Conservation (phyloP, 495 filamentous ascomycete genomes). For the Mycothermus thermophilus region DNA sequence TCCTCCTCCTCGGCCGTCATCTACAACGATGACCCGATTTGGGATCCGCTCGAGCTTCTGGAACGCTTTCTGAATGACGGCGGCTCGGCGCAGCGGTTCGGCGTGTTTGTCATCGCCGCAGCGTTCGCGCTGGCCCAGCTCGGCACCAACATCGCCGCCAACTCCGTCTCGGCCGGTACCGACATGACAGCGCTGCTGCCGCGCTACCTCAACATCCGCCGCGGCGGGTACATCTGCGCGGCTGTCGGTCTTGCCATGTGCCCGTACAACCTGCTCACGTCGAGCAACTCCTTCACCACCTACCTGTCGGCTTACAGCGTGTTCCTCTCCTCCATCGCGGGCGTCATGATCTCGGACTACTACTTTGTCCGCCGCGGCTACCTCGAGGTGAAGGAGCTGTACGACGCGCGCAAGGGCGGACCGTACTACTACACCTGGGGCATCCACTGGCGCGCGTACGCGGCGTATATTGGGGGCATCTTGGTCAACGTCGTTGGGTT, state of each 20-base stretch:
- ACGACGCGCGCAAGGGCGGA: conserved; percentile 49
- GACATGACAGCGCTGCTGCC: conserved; percentile 87
- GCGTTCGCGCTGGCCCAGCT: conserved; percentile 81
- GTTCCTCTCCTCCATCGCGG: conserved; percentile 84
- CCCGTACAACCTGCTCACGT: conserved; percentile 69
- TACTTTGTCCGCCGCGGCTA: conserved; percentile 79
- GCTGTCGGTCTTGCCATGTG: conserved; percentile 74
- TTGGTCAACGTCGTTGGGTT: conserved; percentile 90
- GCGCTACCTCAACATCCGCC: conserved; percentile 74
- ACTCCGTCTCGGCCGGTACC: conserved; percentile 78
- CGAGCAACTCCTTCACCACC: conserved; percentile 81
- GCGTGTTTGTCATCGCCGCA: conserved; percentile 72
- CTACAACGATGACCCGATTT: conserved; percentile 58
- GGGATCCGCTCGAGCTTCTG: conserved; percentile 75
- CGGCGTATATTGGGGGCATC: conserved; percentile 73
- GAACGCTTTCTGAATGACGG: conserved; percentile 59
- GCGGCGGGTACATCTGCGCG: conserved; percentile 83
- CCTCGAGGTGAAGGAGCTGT: conserved; percentile 64
- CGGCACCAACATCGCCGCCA: conserved; percentile 88
- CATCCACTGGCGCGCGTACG: conserved; percentile 71
- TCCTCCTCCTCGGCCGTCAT: conserved; percentile 75
- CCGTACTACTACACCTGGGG: conserved; percentile 65
- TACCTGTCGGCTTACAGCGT: conserved; percentile 93
- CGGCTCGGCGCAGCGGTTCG: conserved; percentile 63
- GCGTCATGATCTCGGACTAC: conserved; percentile 82